Percentiles rank a stretch among this genome's conserved stretches.
phyloP scores from a whole-genome alignment of 148 eudicot species.

The Persicaria maculosa region DNA sequence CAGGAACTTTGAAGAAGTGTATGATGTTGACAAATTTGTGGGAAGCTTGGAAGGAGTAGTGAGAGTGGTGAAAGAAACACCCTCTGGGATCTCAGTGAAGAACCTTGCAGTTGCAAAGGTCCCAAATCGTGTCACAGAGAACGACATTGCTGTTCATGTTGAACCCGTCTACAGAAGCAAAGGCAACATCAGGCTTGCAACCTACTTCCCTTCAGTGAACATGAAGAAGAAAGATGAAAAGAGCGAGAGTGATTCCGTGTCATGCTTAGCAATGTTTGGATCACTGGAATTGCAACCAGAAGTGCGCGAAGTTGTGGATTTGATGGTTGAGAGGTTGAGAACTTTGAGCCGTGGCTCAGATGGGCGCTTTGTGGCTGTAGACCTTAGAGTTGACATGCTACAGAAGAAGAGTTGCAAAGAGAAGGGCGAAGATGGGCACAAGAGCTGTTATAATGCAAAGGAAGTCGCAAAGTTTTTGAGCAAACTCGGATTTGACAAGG shows the following conservation, averaged over 20 bases:
- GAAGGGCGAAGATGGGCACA: constrained; percentile 32
- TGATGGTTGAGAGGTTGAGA: constrained; percentile 71
- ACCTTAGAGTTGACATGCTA: constrained; percentile 68
- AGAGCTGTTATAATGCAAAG: constrained; percentile 71
- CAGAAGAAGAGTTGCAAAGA: constrained; percentile 74
- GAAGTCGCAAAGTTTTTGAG: constrained; percentile 68
- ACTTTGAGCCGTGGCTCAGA: constrained; percentile 71
- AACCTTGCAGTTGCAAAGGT: constrained; percentile 79
- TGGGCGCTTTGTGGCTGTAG: constrained; percentile 79
- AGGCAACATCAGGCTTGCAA: constrained; percentile 79
- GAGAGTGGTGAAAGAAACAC: constrained; percentile 60
- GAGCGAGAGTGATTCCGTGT: constrained; percentile 38
- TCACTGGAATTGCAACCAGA: constrained; percentile 65
- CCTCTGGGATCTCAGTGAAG: constrained; percentile 41
- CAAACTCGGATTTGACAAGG: constrained; percentile 71
- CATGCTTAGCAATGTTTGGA: constrained; percentile 89
- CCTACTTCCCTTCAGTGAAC: constrained; percentile 81
- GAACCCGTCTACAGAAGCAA: constrained; percentile 55
- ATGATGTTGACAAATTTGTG: constrained; percentile 64
- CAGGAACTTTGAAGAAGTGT: constrained; percentile 83
- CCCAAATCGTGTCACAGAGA: constrained; percentile 74
- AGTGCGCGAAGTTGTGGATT: constrained; percentile 73
- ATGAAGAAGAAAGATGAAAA: constrained; percentile 47
- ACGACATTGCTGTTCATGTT: constrained; percentile 50
- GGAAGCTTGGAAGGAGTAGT: constrained; percentile 76